Percentiles rank a stretch among this genome's conserved stretches.
phyloP scores from a whole-genome alignment of 2,329 filamentous ascomycete genomes.

The Trichoderma guizhouense region DNA sequence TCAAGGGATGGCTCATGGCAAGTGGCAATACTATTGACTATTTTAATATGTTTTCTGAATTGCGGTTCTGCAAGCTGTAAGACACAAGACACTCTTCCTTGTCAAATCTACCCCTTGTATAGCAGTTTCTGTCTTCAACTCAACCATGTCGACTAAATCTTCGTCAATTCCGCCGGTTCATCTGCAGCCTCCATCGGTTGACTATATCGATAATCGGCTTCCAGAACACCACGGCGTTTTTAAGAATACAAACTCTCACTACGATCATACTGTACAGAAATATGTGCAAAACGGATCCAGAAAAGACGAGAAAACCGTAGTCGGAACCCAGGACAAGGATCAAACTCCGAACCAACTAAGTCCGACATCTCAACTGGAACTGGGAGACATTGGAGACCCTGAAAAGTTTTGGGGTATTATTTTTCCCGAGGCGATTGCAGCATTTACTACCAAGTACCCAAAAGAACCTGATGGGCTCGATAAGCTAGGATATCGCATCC shows the following conservation, averaged over 20 bases:
- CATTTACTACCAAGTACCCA: background rate
- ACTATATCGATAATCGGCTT: constrained; percentile 11
- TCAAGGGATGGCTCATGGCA: background rate
- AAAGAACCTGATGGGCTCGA: background rate
- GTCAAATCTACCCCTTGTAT: background rate
- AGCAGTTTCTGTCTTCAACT: background rate
- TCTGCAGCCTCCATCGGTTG: constrained; percentile 10
- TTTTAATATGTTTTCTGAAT: background rate
- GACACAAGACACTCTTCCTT: background rate
- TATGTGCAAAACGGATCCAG: background rate
- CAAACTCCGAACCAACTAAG: background rate
- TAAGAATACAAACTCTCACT: background rate
- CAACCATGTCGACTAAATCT: background rate
- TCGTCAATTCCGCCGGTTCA: background rate
- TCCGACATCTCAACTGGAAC: background rate
- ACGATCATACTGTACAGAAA: background rate
- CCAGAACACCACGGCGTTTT: background rate
- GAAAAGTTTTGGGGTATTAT: constrained; percentile 9
- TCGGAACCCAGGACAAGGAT: background rate
- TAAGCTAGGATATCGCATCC: constrained; percentile 2
- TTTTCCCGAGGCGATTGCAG: background rate
- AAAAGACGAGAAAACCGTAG: background rate
- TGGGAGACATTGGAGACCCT: background rate
- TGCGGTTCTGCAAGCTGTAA: background rate
- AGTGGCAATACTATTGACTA: background rate